Base-by-base conservation (phyloP, 1,139 yeast species). In the Taphrina communis region DNA sequence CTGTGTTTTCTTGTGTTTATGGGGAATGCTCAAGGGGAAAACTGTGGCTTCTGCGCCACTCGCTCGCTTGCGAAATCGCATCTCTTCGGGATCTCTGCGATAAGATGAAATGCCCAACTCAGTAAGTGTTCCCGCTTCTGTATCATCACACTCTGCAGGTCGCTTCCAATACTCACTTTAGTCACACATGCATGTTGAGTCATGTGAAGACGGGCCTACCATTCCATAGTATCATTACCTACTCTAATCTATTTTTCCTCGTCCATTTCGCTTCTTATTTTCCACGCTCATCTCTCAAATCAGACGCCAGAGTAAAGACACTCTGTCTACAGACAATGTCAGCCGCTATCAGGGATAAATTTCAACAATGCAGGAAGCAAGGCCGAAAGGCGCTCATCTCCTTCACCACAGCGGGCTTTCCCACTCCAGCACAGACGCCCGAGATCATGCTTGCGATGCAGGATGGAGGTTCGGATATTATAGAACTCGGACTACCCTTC, bases 401-500 rank as follows among this genome's bases (percentile, higher is more conserved):
- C 60, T 94, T 94, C 77, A 84, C 93, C 76, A 94, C 99, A 41
- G 98, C 97, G 4, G 99, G 97, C 21, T 92, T 82, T 80, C 99
- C 99, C 63, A 84, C 91, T 38, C 80, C 89, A 69, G 95, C 88
- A 69, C 97, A 89, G 74, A 93, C 99, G 1, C 82, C 94, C 57
- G 95, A 96, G 6, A 86, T 93, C 74, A 78, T 95, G 78, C 85
- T 88, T 77, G 94, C 95, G 41, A 85, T 94, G 81, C 98, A 94
- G 81, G 89, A 85, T 58, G 98, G 96, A 73, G 99, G 99, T 71
- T 95, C 90, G 31, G 99, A 94, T 77, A 85, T 94, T 72, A 90
- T 94, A 73, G 99, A 94, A 80, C 81, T 94, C 65, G 99, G 99
- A 72, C 82, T 95, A 76, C 99, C 99, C 56, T 94, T 94, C 78